Evolutionary conservation across 2,329 filamentous ascomycete species (phyloP).

Genomic region (Podosphaera fusca): DNA sequence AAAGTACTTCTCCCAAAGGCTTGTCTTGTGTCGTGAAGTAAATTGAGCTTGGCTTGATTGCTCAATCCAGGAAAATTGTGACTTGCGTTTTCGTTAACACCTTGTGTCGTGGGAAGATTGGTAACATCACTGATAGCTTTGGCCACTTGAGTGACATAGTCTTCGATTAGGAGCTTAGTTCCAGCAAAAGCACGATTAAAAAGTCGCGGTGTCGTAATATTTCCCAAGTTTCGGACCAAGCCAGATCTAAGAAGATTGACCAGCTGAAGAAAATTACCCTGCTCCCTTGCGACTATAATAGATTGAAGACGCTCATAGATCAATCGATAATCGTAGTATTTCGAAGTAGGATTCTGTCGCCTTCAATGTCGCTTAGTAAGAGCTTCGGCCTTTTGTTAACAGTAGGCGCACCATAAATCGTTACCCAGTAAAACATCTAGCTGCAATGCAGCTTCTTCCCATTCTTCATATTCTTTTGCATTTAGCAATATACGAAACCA

Average conservation of each 20-base stretch:
- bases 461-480: conserved; percentile 57
- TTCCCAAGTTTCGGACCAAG: conserved; percentile 67
- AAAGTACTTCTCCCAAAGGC: conserved; percentile 72
- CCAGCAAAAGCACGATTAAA: conserved; percentile 73
- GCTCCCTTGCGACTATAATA: conserved; percentile 43
- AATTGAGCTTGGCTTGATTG: conserved; percentile 44
- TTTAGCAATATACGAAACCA: conserved; percentile 42
- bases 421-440: conserved; percentile 65
- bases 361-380: conserved; percentile 19
- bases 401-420: conserved; percentile 42
- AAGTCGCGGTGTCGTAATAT: conserved; percentile 60
- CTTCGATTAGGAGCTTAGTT: conserved; percentile 75
- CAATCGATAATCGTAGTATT: conserved; percentile 67
- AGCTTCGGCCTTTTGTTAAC: background rate
- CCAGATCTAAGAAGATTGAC: conserved; percentile 63
- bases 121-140: conserved; percentile 59
- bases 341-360: conserved; percentile 61
- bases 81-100: conserved; percentile 17
- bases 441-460: conserved; percentile 62
- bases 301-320: conserved; percentile 56
- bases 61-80: conserved; percentile 18
- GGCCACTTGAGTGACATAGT: conserved; percentile 72
- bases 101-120: conserved; percentile 32
- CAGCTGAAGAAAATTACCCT: conserved; percentile 48
- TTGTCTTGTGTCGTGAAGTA: conserved; percentile 68